Evolutionary conservation across 1,284 basidiomycete genomes (phyloP).

Genomic region (Bondarzewia mesenterica): DNA sequence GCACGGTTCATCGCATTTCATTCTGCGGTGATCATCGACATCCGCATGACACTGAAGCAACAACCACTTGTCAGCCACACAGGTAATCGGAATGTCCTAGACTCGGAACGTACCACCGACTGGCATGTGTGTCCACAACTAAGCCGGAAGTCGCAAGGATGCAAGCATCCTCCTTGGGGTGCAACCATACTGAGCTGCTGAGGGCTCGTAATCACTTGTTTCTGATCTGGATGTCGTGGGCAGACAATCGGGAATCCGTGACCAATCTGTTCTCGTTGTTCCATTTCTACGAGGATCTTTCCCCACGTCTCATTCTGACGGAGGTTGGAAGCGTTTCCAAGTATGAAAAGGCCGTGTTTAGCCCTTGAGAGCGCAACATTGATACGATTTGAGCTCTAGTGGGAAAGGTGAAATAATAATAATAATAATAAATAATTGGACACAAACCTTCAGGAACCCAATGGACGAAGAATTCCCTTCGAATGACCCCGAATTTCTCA

Average conservation of each 20-base stretch:
- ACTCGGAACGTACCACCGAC: slow-evolving; percentile 39
- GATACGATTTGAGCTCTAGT: not conserved
- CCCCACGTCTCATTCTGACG: slow-evolving; percentile 51
- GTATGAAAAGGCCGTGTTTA: slow-evolving; percentile 61
- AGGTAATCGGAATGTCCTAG: not conserved
- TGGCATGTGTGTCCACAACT: slow-evolving; percentile 66
- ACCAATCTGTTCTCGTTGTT: slow-evolving; percentile 38
- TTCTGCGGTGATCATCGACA: slow-evolving; percentile 42
- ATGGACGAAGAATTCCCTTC: slow-evolving; percentile 34
- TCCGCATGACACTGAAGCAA: slow-evolving; percentile 56
- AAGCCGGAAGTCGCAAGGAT: slow-evolving; percentile 45
- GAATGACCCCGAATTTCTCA: slow-evolving; percentile 51
- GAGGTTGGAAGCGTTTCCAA: slow-evolving; percentile 57
- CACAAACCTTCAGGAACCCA: slow-evolving; percentile 57
- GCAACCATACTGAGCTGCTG: slow-evolving; percentile 43
- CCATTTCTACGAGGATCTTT: slow-evolving; percentile 48
- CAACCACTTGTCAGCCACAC: not conserved
- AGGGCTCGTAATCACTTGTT: slow-evolving; percentile 37
- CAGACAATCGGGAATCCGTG: slow-evolving; percentile 51
- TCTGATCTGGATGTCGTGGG: slow-evolving; percentile 41
- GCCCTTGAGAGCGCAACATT: slow-evolving; percentile 68
- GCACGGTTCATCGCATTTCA: slow-evolving; percentile 47
- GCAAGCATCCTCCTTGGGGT: slow-evolving; percentile 66
- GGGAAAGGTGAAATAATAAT: not conserved
- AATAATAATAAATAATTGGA: not conserved